Percentiles rank a stretch among this genome's conserved stretches.
Conservation (phyloP, 371 early-diverging fungal species). For the Actinomucor elegans region DNA sequence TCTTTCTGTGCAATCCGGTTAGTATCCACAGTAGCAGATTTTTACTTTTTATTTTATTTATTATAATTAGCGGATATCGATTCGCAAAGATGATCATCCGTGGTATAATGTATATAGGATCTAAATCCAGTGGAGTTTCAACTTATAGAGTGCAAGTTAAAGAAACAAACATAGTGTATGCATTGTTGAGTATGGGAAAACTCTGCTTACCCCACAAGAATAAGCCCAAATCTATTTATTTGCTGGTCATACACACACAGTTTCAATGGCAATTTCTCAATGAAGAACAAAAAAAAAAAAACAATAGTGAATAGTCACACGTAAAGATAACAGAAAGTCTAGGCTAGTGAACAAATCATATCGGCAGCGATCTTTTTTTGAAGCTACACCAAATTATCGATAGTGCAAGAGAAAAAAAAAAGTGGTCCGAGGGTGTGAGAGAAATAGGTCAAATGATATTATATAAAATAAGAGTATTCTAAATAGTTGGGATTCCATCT, state of each 20-base stretch:
- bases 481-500: background rate
- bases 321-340: background rate
- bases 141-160: background rate
- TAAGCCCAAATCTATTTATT: constrained; percentile 10
- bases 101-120: background rate
- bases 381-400: background rate
- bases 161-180: background rate
- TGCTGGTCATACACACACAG: constrained; percentile 3
- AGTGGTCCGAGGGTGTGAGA: constrained; percentile 9
- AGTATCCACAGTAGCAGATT: too few species aligned
- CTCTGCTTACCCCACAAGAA: constrained; percentile 8
- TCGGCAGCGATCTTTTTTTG: constrained; percentile 12
- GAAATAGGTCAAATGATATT: background rate
- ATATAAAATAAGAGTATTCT: background rate
- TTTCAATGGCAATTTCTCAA: constrained; percentile 2
- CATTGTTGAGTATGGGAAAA: constrained; percentile 5
- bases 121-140: background rate
- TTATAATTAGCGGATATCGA: too few species aligned
- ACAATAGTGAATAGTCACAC: background rate
- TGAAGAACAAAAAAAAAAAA: background rate
- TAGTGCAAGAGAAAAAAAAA: background rate
- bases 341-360: background rate
- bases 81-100: background rate
- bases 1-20: too few species aligned
- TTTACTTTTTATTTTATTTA: too few species aligned